phyloP scores from a whole-genome alignment of 768 basidiomycete species.

The Suillus sp. region DNA sequence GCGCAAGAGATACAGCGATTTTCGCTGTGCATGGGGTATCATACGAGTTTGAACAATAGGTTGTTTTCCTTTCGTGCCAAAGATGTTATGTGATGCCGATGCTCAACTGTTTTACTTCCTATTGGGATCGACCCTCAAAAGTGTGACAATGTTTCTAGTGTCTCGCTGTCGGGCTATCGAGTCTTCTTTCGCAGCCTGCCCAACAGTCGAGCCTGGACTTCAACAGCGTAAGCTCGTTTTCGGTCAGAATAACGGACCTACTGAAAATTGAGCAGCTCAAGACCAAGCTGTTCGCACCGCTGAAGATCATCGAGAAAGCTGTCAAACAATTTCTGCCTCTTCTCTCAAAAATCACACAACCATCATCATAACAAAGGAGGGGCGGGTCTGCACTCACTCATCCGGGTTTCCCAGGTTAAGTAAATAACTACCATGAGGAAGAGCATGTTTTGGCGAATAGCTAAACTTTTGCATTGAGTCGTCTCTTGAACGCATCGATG shows the following conservation, averaged over 20 bases:
- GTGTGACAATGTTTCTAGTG: neutral
- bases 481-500: constrained; percentile 58
- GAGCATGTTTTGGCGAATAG: constrained; percentile 61
- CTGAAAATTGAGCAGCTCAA: no score
- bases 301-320: constrained; percentile 85
- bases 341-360: constrained; percentile 47
- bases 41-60: neutral
- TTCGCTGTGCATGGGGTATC: neutral
- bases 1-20: neutral
- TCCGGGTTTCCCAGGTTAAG: constrained; percentile 86
- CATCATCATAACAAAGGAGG: no score
- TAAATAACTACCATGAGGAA: constrained; percentile 87
- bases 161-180: constrained; percentile 48
- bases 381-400: constrained; percentile 43
- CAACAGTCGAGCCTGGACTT: constrained; percentile 85
- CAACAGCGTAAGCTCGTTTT: constrained; percentile 15
- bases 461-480: constrained; percentile 61
- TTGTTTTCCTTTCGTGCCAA: neutral
- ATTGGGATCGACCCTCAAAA: neutral
- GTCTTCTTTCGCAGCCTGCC: constrained; percentile 57
- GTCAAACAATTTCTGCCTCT: constrained; percentile 70
- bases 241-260: no score
- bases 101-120: neutral
- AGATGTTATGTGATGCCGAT: neutral
- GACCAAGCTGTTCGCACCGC: constrained; percentile 74